Base-by-base conservation (phyloP, 2,329 filamentous ascomycete genomes). In the Verticillium nubilum region DNA sequence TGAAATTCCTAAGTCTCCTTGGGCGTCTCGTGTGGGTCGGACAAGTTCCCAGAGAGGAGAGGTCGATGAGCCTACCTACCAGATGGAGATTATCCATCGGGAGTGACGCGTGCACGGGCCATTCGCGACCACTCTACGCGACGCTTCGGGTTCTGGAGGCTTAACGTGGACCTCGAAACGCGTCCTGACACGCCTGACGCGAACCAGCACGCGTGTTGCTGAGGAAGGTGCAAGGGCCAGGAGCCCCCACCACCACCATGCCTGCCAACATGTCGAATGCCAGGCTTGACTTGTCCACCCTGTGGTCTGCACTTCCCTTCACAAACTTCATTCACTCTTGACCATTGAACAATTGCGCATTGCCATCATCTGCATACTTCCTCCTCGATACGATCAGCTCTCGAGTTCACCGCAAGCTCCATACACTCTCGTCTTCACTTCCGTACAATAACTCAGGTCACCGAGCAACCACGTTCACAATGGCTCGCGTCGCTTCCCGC, bases 401-500 rank as follows among this genome's bases (percentile, higher is more conserved):
- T 12, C 7, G n/a, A 23, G n/a, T 23, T 6, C n/a, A 23, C 9
- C 13, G 19, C 42, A 47, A 25, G n/a, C 42, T 10, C 42, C 42
- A 25, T 9, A n/a, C n/a, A 23, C 29, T 12, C 5, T n/a, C 52
- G 23, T 54, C 17, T n/a, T 42, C 42, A 31, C 56, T 25, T 57
- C 10, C 37, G 23, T 19, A 3, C 12, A 54, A 15, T n/a, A 25
- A 13, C 27, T 12, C 12, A 42, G 23, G 27, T 57, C 56, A 26
- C 35, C 37, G 17, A 28, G 37, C 27, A 33, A 31, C 33, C 62
- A 25, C 37, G 10, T 23, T 42, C 56, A 58, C 62, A 31, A 64
- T 64, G 62, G 61, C 62, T 56, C 59, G 61, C 50, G 56, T 59
- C 47, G 61, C 58, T 60, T 35, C 61, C 28, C 61, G 61, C 33